Evolutionary conservation across 2,329 filamentous ascomycete genomes (phyloP).

Genomic region (Fusarium pininemorale): DNA sequence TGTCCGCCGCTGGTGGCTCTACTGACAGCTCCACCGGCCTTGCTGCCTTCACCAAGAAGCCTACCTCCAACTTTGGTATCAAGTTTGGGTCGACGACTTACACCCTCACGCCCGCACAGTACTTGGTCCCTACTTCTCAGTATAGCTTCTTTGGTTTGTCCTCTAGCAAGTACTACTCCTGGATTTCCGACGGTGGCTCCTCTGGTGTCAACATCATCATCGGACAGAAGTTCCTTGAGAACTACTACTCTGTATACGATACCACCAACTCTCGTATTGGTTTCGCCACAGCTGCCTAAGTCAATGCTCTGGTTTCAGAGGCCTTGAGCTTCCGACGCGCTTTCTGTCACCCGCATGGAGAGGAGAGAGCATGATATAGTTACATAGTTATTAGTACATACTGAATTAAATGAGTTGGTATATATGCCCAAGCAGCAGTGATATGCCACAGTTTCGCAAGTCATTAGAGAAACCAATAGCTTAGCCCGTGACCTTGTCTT

Average conservation of each 20-base stretch:
- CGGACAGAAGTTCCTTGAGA: conserved; percentile 2
- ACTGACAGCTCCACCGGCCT: not conserved
- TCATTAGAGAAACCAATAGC: rapidly evolving
- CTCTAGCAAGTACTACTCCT: not conserved
- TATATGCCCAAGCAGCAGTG: not conserved
- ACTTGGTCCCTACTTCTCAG: not conserved
- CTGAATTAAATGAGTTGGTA: rapidly evolving
- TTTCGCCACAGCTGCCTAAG: not conserved
- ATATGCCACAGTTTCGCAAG: not conserved
- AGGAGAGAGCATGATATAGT: too few species aligned
- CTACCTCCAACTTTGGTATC: not conserved
- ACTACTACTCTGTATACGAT: not conserved
- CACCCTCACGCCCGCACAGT: not conserved
- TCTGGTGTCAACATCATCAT: not conserved
- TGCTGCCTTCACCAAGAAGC: not conserved
- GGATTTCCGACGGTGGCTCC: not conserved
- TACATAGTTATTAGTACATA: not conserved
- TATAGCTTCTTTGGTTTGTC: not conserved
- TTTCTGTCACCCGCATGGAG: rapidly evolving
- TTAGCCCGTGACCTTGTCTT: rapidly evolving
- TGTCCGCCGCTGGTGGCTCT: not conserved
- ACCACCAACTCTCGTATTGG: not conserved
- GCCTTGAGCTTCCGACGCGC: rapidly evolving
- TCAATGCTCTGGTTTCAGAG: rapidly evolving
- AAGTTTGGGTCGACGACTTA: not conserved